A percentile compares a stretch with the other conserved stretches of the same genome.
Conservation (phyloP, 2,329 filamentous ascomycete species). For the Daldinia eschscholtzii region DNA sequence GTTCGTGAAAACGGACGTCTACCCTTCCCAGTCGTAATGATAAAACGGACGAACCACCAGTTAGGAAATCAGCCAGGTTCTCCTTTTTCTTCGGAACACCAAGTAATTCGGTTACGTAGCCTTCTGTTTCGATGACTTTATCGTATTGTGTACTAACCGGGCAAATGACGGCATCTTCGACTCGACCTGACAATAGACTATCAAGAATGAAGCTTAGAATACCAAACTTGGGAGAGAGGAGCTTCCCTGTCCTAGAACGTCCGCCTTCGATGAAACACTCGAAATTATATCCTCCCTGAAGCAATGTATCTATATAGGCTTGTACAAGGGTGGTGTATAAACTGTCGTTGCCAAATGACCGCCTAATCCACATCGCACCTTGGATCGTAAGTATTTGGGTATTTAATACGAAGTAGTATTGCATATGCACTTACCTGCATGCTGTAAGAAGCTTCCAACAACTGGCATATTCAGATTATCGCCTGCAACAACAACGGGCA, state of each 20-base stretch:
- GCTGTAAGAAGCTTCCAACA: slow-evolving; percentile 89
- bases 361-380: slow-evolving; percentile 90
- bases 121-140: slow-evolving; percentile 98
- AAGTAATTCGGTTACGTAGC: slow-evolving; percentile 93
- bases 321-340: slow-evolving; percentile 95
- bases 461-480: slow-evolving; percentile 97
- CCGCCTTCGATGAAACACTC: slow-evolving; percentile 99
- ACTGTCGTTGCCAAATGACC: slow-evolving; percentile 91
- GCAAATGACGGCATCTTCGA: slow-evolving; percentile 91
- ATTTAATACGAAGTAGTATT: neutral
- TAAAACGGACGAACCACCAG: slow-evolving; percentile 84
- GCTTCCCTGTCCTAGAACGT: slow-evolving; percentile 90
- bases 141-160: slow-evolving; percentile 98
- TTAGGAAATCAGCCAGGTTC: slow-evolving; percentile 90
- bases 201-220: slow-evolving; percentile 94
- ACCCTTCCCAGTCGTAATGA: slow-evolving; percentile 91
- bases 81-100: slow-evolving; percentile 97
- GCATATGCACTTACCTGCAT: slow-evolving; percentile 71
- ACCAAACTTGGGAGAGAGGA: slow-evolving; percentile 94
- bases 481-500: slow-evolving; percentile 93
- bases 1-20: slow-evolving; percentile 95
- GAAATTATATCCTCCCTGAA: slow-evolving; percentile 92
- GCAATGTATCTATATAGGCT: slow-evolving; percentile 90
- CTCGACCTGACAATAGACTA: slow-evolving; percentile 86
- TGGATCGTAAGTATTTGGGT: slow-evolving; percentile 26